Evolutionary conservation across 202 grass and related monocot species (phyloP).

Genomic region (Brachypodium distachyon): DNA sequence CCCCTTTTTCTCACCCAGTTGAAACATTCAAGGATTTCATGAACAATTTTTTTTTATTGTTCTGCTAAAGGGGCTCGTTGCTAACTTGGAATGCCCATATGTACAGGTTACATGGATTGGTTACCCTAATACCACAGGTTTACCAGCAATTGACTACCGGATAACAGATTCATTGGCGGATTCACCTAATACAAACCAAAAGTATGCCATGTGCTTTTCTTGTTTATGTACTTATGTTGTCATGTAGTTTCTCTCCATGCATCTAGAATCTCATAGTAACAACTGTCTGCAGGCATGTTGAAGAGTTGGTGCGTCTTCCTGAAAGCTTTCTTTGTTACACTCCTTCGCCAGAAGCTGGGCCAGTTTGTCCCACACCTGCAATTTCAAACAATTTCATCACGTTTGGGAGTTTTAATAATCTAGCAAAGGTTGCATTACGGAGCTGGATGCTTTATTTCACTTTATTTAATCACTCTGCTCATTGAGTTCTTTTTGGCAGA

Average conservation of each 20-base stretch:
- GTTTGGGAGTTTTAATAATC: slow-evolving; percentile 99
- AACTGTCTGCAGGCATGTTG: slow-evolving; percentile 63
- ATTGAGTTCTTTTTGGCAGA: slow-evolving; percentile 43
- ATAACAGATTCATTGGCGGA: slow-evolving; percentile 86
- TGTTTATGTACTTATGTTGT: not conserved
- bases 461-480: not conserved
- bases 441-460: slow-evolving; percentile 7
- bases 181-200: slow-evolving; percentile 64
- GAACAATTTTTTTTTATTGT: slow-evolving; percentile 20
- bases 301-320: slow-evolving; percentile 86
- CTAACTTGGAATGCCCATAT: slow-evolving; percentile 9
- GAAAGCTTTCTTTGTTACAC: slow-evolving; percentile 96
- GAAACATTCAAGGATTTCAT: not conserved
- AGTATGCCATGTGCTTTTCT: slow-evolving; percentile 38
- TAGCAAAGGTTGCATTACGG: slow-evolving; percentile 74
- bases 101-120: slow-evolving; percentile 96
- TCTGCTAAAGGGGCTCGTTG: not conserved
- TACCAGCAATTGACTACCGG: slow-evolving; percentile 94
- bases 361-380: slow-evolving; percentile 66
- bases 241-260: not conserved
- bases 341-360: slow-evolving; percentile 96
- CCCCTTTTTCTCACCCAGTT: not conserved
- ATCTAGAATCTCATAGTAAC: slow-evolving; percentile 11
- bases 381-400: slow-evolving; percentile 90
- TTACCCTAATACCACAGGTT: slow-evolving; percentile 99